phyloP scores from a whole-genome alignment of 2,329 filamentous ascomycete genomes.

The Ramichloridium luteum region DNA sequence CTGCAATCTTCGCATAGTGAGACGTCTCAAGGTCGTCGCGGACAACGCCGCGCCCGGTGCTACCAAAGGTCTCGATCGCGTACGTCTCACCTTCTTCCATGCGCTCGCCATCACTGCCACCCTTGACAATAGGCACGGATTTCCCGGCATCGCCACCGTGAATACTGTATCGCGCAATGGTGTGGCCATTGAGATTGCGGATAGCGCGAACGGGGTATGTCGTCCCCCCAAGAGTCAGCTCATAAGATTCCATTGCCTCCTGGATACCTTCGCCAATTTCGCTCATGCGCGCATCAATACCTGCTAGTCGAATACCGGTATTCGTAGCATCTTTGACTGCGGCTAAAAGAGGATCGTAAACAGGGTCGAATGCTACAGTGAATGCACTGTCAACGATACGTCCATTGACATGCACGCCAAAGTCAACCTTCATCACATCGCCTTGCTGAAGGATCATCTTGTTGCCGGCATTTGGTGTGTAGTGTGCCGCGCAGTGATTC shows the following conservation, averaged over 20 bases:
- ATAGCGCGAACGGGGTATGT: constrained; percentile 44
- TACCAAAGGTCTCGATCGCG: constrained; percentile 48
- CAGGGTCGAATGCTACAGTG: constrained; percentile 62
- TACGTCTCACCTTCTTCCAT: constrained; percentile 50
- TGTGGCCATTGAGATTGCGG: constrained; percentile 43
- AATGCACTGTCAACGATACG: constrained; percentile 73
- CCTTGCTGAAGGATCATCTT: constrained; percentile 60
- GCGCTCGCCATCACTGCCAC: constrained; percentile 34
- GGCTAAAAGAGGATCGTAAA: constrained; percentile 61
- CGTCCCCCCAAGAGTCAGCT: constrained; percentile 42
- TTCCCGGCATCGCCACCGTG: constrained; percentile 44
- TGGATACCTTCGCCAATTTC: constrained; percentile 48
- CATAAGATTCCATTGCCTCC: constrained; percentile 51
- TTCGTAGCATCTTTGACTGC: constrained; percentile 68
- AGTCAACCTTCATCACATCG: constrained; percentile 75
- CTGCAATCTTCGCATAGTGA: constrained; percentile 26
- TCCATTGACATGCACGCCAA: constrained; percentile 69
- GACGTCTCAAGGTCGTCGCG: constrained; percentile 34
- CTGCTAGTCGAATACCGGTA: constrained; percentile 40
- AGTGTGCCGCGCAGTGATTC: constrained; percentile 45
- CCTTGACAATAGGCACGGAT: constrained; percentile 43
- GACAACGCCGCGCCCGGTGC: constrained; percentile 39
- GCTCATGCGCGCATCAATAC: constrained; percentile 42
- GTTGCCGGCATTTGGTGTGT: constrained; percentile 44
- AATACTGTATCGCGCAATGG: constrained; percentile 43